phyloP scores from a whole-genome alignment of 306 rosid genomes.

The Glycine latifolia region DNA sequence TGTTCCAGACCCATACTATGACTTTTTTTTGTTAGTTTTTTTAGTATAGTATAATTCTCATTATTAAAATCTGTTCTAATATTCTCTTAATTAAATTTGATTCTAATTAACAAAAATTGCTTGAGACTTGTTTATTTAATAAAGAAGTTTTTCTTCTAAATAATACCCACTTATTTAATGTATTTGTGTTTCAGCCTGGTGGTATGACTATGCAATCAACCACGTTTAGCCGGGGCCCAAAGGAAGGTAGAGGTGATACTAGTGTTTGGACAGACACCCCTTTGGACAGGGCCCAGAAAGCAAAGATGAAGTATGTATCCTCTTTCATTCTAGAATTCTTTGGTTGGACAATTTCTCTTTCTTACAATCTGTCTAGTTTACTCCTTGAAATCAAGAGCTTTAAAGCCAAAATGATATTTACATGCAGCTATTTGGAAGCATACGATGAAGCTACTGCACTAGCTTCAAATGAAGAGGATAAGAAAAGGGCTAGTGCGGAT shows the following conservation, averaged over 20 bases:
- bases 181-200: slow-evolving; percentile 68
- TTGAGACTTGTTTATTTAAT: neutral
- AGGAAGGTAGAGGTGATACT: slow-evolving; percentile 94
- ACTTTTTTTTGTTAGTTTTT: neutral
- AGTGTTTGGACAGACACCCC: slow-evolving; percentile 95
- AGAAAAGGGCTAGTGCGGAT: slow-evolving; percentile 62
- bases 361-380: slow-evolving; percentile 17
- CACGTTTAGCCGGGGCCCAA: slow-evolving; percentile 65
- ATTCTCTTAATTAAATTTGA: neutral
- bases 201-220: slow-evolving; percentile 84
- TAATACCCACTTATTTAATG: neutral
- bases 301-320: slow-evolving; percentile 76
- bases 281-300: slow-evolving; percentile 85
- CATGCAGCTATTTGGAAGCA: slow-evolving; percentile 87
- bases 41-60: neutral
- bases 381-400: slow-evolving; percentile 37
- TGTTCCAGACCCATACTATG: neutral
- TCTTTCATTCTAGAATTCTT: slow-evolving; percentile 37
- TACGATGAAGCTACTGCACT: slow-evolving; percentile 82
- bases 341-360: slow-evolving; percentile 27
- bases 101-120: neutral
- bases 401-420: slow-evolving; percentile 33
- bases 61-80: neutral
- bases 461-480: slow-evolving; percentile 73
- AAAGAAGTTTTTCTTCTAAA: neutral